phyloP scores from a whole-genome alignment of 495 filamentous ascomycete genomes.

The Penicillium flavigenum region DNA sequence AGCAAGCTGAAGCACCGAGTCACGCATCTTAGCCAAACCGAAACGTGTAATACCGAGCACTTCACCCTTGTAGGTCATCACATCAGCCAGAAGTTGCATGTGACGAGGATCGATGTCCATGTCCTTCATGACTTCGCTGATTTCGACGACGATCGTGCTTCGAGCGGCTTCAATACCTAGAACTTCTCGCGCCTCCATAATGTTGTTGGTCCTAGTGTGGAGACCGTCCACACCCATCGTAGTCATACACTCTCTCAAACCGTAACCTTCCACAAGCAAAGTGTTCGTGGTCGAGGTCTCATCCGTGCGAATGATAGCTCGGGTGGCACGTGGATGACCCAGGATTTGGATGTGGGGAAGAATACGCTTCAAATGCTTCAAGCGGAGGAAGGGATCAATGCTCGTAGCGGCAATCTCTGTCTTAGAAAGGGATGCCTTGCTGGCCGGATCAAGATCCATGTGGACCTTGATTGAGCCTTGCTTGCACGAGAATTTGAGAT shows the following conservation, averaged over 20 bases:
- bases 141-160: conserved; percentile 77
- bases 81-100: conserved; percentile 97
- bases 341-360: conserved; percentile 77
- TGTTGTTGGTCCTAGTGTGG: conserved; percentile 72
- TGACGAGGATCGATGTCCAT: conserved; percentile 98
- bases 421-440: conserved; percentile 53
- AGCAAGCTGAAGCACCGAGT: conserved; percentile 89
- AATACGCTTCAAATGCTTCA: conserved; percentile 79
- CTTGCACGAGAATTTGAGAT: conserved; percentile 51
- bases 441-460: conserved; percentile 57
- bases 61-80: conserved; percentile 99
- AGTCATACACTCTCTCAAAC: conserved; percentile 82
- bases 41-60: conserved; percentile 97
- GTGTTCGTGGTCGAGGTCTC: conserved; percentile 59
- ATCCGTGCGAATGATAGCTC: conserved; percentile 85
- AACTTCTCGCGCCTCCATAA: conserved; percentile 90
- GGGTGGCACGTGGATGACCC: conserved; percentile 79
- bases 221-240: conserved; percentile 82
- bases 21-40: conserved; percentile 94
- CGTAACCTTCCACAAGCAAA: conserved; percentile 93
- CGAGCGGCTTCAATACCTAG: conserved; percentile 95
- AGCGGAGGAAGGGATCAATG: conserved; percentile 73
- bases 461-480: conserved; percentile 55
- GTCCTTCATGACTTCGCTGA: conserved; percentile 74
- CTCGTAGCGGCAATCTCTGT: conserved; percentile 53